phyloP scores from a whole-genome alignment of 192 early-diverging fungal genomes.

The Entomortierella beljakovae region DNA sequence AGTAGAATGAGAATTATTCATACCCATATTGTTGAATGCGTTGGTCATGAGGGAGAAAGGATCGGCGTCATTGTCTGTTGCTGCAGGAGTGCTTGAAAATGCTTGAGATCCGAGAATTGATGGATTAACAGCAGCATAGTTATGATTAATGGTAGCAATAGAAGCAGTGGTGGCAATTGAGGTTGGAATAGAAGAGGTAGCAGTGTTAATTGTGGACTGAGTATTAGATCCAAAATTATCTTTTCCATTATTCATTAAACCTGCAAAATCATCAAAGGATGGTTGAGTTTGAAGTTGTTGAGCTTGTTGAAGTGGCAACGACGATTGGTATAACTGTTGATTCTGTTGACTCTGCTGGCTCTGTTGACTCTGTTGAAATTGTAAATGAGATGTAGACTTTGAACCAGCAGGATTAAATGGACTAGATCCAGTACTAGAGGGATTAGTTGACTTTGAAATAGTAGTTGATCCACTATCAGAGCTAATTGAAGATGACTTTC shows the following conservation, averaged over 20 bases:
- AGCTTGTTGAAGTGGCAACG: not conserved
- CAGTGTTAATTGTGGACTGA: too few species aligned
- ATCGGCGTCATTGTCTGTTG: constrained; percentile 6
- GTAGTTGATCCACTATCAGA: constrained; percentile 53
- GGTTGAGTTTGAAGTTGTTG: constrained; percentile 3
- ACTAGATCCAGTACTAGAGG: constrained; percentile 28
- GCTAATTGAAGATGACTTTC: constrained; percentile 48
- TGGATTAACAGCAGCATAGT: too few species aligned
- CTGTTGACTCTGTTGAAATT: constrained; percentile 5
- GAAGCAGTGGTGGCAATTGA: too few species aligned
- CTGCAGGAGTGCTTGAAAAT: constrained; percentile 22
- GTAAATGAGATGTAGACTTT: constrained; percentile 9
- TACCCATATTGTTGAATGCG: constrained; percentile 28
- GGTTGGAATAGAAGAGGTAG: too few species aligned
- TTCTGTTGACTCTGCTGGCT: constrained; percentile 1
- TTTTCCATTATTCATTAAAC: constrained; percentile 1
- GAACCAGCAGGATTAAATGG: constrained; percentile 29
- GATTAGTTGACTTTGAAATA: constrained; percentile 40
- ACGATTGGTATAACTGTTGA: not conserved
- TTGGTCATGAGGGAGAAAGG: constrained; percentile 51
- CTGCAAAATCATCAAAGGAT: constrained; percentile 33
- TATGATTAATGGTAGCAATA: too few species aligned
- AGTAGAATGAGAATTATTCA: constrained; percentile 2
- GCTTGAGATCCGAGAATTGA: constrained; percentile 15
- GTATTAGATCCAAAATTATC: not conserved